Conservation (phyloP, 1,139 yeast genomes). For the Arxiozyma heterogenica region DNA sequence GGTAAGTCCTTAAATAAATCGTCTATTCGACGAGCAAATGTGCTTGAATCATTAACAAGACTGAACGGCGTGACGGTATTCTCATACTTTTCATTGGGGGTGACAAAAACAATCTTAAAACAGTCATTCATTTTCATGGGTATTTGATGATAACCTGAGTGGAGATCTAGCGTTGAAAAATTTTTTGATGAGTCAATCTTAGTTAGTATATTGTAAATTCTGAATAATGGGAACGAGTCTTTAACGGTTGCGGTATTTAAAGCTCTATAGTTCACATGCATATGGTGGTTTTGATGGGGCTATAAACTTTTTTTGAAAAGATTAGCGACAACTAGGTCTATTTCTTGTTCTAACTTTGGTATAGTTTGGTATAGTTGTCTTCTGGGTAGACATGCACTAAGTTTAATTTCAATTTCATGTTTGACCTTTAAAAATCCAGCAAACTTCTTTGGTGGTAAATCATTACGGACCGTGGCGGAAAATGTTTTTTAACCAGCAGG, state of each 20-base stretch:
- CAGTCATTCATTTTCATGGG: constrained; percentile 8
- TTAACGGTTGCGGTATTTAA: constrained; percentile 19
- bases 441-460: not conserved
- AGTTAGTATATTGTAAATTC: constrained; percentile 12
- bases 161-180: constrained; percentile 11
- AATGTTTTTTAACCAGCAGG: not conserved
- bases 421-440: not conserved
- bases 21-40: constrained; percentile 13
- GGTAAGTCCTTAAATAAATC: constrained; percentile 8
- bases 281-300: constrained; percentile 14
- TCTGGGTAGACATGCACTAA: constrained; percentile 3
- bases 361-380: constrained; percentile 6
- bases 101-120: constrained; percentile 13
- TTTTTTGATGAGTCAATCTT: constrained; percentile 7
- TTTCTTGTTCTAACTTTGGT: constrained; percentile 5
- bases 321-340: constrained; percentile 7
- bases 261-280: constrained; percentile 23
- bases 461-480: constrained; percentile 1
- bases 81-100: constrained; percentile 11
- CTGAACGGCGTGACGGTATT: constrained; percentile 11
- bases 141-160: constrained; percentile 13
- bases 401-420: constrained; percentile 5
- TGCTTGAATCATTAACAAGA: constrained; percentile 8
- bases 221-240: constrained; percentile 22
- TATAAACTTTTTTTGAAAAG: constrained; percentile 13